A percentile compares a stretch with the other conserved stretches of the same genome.
phyloP scores from a whole-genome alignment of 202 grass and related monocot species.

The Schoenoplectus triqueter region DNA sequence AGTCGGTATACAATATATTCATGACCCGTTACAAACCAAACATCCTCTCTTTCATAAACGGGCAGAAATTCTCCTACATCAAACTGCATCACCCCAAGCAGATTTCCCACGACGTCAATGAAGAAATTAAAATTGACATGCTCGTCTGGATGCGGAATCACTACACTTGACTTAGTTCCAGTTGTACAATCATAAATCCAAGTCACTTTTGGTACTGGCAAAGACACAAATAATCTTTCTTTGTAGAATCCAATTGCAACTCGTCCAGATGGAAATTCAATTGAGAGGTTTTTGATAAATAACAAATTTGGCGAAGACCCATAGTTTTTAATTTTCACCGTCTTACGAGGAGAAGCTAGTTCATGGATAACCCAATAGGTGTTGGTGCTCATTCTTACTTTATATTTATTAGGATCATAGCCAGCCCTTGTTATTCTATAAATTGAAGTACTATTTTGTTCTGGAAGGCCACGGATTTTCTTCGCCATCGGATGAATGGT shows the following conservation, averaged over 20 bases:
- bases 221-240: conserved; percentile 10
- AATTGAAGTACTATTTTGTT: not conserved
- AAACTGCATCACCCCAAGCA: not conserved
- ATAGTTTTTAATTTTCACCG: not conserved
- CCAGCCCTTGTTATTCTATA: not conserved
- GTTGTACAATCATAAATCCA: not conserved
- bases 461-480: not conserved
- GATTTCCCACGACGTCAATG: not conserved
- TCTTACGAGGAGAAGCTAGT: not conserved
- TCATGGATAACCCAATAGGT: not conserved
- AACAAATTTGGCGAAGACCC: not conserved
- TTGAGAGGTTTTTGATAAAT: not conserved
- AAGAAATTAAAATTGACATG: not conserved
- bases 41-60: too few relatives aligned
- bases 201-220: not conserved
- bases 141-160: not conserved
- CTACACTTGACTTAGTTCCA: not conserved
- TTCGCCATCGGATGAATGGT: not conserved
- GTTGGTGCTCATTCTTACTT: not conserved
- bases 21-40: not conserved
- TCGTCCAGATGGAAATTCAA: not conserved
- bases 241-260: not conserved
- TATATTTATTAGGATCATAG: not conserved
- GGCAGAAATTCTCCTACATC: not conserved
- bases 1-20: not conserved